Evolutionary conservation across 2,329 filamentous ascomycete species (phyloP).

Genomic region (Daldinia eschscholtzii): DNA sequence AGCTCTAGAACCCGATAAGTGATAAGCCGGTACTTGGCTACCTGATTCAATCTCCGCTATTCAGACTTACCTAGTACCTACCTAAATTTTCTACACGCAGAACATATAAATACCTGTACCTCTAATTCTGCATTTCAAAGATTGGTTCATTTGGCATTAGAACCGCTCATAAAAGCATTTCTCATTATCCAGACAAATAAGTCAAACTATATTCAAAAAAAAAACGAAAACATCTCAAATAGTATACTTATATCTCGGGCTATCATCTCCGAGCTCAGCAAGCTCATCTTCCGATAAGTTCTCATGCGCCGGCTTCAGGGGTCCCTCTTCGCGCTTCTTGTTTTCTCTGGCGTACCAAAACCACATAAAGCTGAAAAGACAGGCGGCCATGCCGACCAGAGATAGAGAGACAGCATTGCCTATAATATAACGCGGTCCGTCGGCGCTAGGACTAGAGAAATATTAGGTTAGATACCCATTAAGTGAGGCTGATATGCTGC

Average conservation of each 20-base stretch:
- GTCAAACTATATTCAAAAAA: background rate
- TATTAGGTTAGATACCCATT: constrained; percentile 39
- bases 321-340: constrained; percentile 56
- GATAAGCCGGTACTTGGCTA: background rate
- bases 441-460: constrained; percentile 56
- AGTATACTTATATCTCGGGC: constrained; percentile 63
- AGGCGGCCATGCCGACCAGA: constrained; percentile 67
- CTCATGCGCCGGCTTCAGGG: constrained; percentile 56
- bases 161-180: background rate
- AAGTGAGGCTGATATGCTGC: background rate
- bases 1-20: background rate
- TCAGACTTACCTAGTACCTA: too few relatives aligned
- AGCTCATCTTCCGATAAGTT: constrained; percentile 62
- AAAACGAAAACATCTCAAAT: constrained; percentile 44
- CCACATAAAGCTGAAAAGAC: constrained; percentile 68
- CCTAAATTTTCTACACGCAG: too few relatives aligned
- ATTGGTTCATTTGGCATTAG: too few relatives aligned
- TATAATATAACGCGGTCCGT: constrained; percentile 69
- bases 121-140: too few relatives aligned
- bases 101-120: too few relatives aligned
- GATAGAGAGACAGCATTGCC: constrained; percentile 73
- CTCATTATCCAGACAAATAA: background rate
- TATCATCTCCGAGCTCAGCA: constrained; percentile 65
- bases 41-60: too few relatives aligned
- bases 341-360: constrained; percentile 65